phyloP scores from a whole-genome alignment of 306 rosid species.

The Trifolium pratense region DNA sequence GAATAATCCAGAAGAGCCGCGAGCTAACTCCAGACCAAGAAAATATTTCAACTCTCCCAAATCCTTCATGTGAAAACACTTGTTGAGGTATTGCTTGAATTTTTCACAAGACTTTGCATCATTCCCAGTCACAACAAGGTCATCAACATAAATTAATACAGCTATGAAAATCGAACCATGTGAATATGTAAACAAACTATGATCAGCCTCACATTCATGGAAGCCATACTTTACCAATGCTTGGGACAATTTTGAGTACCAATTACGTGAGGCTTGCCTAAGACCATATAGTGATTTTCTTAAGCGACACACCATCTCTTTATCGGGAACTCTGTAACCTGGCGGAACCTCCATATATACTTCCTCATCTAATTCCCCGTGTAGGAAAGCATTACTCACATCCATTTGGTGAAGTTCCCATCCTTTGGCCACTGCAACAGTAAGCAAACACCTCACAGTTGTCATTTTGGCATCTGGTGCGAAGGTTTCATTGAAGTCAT shows the following conservation, averaged over 20 bases:
- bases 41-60: neutral
- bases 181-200: neutral
- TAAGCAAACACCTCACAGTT: neutral
- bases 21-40: neutral
- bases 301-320: too few relatives aligned
- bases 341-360: too few relatives aligned
- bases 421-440: neutral
- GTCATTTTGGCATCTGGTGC: neutral
- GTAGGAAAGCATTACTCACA: too few relatives aligned
- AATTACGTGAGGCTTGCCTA: neutral
- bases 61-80: neutral
- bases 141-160: neutral
- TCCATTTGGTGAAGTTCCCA: neutral
- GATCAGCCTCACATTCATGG: neutral
- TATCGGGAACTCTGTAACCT: too few relatives aligned
- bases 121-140: neutral
- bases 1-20: neutral
- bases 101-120: neutral
- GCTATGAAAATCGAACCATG: neutral
- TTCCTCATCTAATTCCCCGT: too few relatives aligned
- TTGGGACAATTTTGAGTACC: neutral
- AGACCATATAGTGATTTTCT: too few relatives aligned
- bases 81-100: neutral
- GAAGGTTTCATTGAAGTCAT: neutral
- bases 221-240: slow-evolving; percentile 1